Conservation (phyloP, 805 yeast genomes). For the Yamadazyma phyllophila region DNA sequence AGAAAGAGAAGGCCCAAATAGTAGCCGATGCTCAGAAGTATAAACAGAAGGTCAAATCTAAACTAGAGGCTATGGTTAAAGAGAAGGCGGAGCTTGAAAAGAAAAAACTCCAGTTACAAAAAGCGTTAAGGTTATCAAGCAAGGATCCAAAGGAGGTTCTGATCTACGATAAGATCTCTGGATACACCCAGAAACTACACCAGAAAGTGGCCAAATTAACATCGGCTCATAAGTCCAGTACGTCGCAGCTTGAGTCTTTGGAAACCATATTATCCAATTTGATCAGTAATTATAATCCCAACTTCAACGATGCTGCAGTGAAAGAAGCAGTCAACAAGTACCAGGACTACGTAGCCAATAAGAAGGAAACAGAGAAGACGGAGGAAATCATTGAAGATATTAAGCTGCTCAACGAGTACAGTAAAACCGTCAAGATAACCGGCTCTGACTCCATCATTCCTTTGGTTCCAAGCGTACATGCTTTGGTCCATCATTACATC, state of each 20-base stretch:
- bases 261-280: constrained; percentile 51
- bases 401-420: constrained; percentile 6
- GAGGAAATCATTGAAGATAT: constrained; percentile 2
- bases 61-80: constrained; percentile 4
- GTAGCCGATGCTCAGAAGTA: constrained; percentile 5
- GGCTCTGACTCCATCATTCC: background rate
- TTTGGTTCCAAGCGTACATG: constrained; percentile 19
- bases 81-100: constrained; percentile 6
- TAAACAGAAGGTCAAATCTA: constrained; percentile 4
- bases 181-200: background rate
- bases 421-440: constrained; percentile 7
- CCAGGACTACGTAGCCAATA: constrained; percentile 47
- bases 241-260: constrained; percentile 25
- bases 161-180: constrained; percentile 18
- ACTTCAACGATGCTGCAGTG: constrained; percentile 85
- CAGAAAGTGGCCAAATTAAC: background rate
- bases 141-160: constrained; percentile 1
- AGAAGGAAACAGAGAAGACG: constrained; percentile 8
- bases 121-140: background rate
- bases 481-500: constrained; percentile 26
- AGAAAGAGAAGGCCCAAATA: constrained; percentile 9
- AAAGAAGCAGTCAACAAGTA: constrained; percentile 62
- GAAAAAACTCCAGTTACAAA: background rate
- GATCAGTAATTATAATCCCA: constrained; percentile 65
- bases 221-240: background rate